A percentile compares a stretch with the other conserved stretches of the same genome.
Conservation (phyloP, 2,329 filamentous ascomycete species). For the Cladosporium oxysporum region DNA sequence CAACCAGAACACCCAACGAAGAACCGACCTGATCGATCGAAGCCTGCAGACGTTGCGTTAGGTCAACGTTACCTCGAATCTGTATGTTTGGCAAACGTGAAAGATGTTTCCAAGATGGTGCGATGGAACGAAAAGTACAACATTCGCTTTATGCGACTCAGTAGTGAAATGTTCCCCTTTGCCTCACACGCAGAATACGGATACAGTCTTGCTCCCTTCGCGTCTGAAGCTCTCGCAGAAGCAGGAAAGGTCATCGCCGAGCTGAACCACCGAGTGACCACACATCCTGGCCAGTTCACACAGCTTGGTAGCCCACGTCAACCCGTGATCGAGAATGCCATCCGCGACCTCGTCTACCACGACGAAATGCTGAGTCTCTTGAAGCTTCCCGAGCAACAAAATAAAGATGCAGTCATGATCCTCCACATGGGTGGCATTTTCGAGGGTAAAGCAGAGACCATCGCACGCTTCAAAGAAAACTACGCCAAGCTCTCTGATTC, state of each 20-base stretch:
- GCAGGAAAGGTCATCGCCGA: conserved; percentile 75
- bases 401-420: conserved; percentile 91
- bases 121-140: conserved; percentile 89
- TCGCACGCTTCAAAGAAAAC: conserved; percentile 75
- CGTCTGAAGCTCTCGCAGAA: conserved; percentile 72
- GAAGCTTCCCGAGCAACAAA: conserved; percentile 71
- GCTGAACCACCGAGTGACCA: conserved; percentile 81
- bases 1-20: conserved; percentile 80
- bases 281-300: conserved; percentile 90
- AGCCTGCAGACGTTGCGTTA: conserved; percentile 65
- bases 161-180: conserved; percentile 96
- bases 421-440: conserved; percentile 90
- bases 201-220: conserved; percentile 82
- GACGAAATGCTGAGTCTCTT: conserved; percentile 79
- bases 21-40: conserved; percentile 76
- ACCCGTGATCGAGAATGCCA: conserved; percentile 72
- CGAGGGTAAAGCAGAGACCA: conserved; percentile 78
- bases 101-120: conserved; percentile 81
- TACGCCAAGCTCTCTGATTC: conserved; percentile 67
- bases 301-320: conserved; percentile 81
- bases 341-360: conserved; percentile 86
- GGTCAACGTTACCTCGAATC: conserved; percentile 75
- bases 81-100: conserved; percentile 77
- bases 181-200: conserved; percentile 86
- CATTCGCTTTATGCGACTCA: conserved; percentile 89